Evolutionary conservation across 805 yeast genomes (phyloP).

Genomic region (Kazachstania taianensis): DNA sequence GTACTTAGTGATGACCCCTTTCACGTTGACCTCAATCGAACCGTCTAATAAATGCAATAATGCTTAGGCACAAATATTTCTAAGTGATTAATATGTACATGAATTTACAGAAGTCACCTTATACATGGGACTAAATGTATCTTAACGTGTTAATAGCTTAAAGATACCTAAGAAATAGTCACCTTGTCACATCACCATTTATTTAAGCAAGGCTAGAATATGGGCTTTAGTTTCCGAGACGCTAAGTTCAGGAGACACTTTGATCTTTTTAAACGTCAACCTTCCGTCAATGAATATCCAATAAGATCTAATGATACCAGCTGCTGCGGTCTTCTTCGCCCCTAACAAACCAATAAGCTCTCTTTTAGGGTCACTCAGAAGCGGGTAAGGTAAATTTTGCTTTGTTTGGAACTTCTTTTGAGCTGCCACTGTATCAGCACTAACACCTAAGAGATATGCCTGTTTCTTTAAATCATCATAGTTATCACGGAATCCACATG

Average conservation of each 20-base stretch:
- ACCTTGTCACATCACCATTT: too few relatives aligned
- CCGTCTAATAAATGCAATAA: too few relatives aligned
- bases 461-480: conserved; percentile 32
- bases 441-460: conserved; percentile 62
- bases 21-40: too few relatives aligned
- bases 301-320: conserved; percentile 79
- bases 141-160: too few relatives aligned
- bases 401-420: conserved; percentile 69
- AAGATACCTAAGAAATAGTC: too few relatives aligned
- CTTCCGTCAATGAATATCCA: conserved; percentile 80
- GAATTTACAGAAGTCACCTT: too few relatives aligned
- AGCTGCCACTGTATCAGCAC: conserved; percentile 71
- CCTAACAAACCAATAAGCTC: conserved; percentile 66
- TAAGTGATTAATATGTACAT: too few relatives aligned
- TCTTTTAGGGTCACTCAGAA: conserved; percentile 67
- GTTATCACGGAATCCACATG: conserved; percentile 72
- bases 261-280: conserved; percentile 34
- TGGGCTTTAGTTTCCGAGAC: conserved; percentile 48
- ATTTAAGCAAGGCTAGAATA: conserved; percentile 33
- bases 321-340: conserved; percentile 63
- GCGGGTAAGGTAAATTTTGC: conserved; percentile 60
- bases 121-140: too few relatives aligned
- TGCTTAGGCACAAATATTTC: too few relatives aligned
- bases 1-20: too few relatives aligned
- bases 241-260: conserved; percentile 46